These are phyloP conservation scores for Simmondsia chinensis DNA, from an alignment of 148 eudicot species.

Conservation along the genomic window DNA sequence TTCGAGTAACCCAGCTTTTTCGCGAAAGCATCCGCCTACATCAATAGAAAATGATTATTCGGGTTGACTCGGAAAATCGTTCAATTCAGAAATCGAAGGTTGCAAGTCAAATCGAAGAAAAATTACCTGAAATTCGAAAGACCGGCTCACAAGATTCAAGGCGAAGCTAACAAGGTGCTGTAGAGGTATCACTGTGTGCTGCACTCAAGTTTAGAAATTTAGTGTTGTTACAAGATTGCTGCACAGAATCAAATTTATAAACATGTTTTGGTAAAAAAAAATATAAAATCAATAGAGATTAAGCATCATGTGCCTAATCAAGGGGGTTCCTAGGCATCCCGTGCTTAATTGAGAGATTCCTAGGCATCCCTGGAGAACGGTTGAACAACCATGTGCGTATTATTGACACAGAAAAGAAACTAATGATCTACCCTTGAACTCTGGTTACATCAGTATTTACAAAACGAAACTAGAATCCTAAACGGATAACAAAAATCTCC, in stretches of 20 bases:
- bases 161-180: slow-evolving; percentile 90
- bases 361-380: too few relatives aligned
- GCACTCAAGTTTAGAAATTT: slow-evolving; percentile 11
- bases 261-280: too few relatives aligned
- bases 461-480: too few relatives aligned
- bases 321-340: too few relatives aligned
- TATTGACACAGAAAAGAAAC: too few relatives aligned
- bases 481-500: too few relatives aligned
- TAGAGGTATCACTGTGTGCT: slow-evolving; percentile 97
- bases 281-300: too few relatives aligned
- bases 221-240: background rate
- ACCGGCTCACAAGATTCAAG: slow-evolving; percentile 88
- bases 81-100: background rate
- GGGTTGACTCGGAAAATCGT: background rate
- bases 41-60: slow-evolving; percentile 7
- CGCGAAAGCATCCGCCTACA: slow-evolving; percentile 97
- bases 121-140: slow-evolving; percentile 94
- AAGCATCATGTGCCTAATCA: too few relatives aligned
- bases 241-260: background rate
- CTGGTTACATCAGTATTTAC: too few relatives aligned
- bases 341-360: too few relatives aligned
- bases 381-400: too few relatives aligned
- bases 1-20: slow-evolving; percentile 74
- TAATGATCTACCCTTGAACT: too few relatives aligned
- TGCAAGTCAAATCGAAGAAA: background rate